phyloP scores from a whole-genome alignment of 2,329 filamentous ascomycete genomes.

The Fusarium euwallaceae region DNA sequence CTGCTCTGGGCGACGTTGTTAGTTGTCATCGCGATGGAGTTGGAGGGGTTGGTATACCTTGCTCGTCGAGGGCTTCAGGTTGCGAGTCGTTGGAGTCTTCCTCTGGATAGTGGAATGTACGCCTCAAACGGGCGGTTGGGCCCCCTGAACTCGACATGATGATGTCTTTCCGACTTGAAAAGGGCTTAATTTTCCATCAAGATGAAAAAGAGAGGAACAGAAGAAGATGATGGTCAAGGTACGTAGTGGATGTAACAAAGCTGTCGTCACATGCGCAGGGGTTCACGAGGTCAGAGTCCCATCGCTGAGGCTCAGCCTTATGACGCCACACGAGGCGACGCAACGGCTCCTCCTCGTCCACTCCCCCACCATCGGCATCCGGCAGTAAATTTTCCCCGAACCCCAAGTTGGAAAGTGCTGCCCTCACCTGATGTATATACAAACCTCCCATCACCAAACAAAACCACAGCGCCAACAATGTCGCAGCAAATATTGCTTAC shows the following conservation, averaged over 20 bases:
- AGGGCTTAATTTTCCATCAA: background rate
- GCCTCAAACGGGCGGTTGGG: constrained; percentile 74
- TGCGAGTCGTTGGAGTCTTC: constrained; percentile 61
- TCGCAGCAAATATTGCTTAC: constrained; percentile 45
- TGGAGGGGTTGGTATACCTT: constrained; percentile 64
- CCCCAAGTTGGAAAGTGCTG: constrained; percentile 2
- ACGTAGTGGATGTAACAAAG: constrained; percentile 15
- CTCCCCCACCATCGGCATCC: constrained; percentile 29
- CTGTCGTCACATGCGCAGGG: constrained; percentile 40
- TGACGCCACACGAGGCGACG: constrained; percentile 43
- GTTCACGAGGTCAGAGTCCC: constrained; percentile 13
- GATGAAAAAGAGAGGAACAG: background rate
- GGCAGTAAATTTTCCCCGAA: constrained; percentile 48
- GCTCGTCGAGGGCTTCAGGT: constrained; percentile 78
- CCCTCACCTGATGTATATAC: constrained; percentile 40
- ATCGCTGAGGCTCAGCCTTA: constrained; percentile 44
- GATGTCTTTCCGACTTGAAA: background rate
- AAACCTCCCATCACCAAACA: constrained; percentile 4
- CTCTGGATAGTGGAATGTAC: constrained; percentile 83
- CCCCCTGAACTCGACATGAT: constrained; percentile 44
- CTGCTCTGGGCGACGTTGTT: constrained; percentile 64
- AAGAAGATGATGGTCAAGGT: background rate
- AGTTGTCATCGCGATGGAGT: background rate
- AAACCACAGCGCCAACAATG: constrained; percentile 20
- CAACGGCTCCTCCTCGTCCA: no score